These are phyloP conservation scores for Glonium stellatum DNA, from an alignment of 495 filamentous ascomycete genomes.

Conservation along the genomic window DNA sequence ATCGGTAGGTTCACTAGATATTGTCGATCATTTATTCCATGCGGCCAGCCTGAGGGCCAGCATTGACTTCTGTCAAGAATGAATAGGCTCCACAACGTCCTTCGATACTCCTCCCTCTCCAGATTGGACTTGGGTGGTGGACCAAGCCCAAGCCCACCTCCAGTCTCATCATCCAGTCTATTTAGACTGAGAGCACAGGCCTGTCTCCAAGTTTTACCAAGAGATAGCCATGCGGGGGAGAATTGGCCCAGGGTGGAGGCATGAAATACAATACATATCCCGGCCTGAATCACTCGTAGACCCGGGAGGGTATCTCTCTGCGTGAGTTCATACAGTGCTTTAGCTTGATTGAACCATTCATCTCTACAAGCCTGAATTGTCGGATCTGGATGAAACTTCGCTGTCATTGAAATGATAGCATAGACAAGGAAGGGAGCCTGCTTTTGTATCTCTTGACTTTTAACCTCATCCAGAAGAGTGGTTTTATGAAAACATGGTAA, in stretches of 20 bases:
- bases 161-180: constrained; percentile 6
- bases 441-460: constrained; percentile 6
- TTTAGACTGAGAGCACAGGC: constrained; percentile 12
- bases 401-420: constrained; percentile 12
- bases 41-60: constrained; percentile 19
- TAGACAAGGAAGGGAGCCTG: constrained; percentile 13
- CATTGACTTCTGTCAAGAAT: constrained; percentile 15
- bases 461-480: constrained; percentile 5
- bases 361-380: neutral
- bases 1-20: constrained; percentile 18
- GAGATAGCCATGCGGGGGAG: constrained; percentile 9
- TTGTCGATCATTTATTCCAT: constrained; percentile 17
- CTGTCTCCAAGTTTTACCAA: constrained; percentile 25
- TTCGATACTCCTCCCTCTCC: constrained; percentile 17
- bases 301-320: constrained; percentile 7
- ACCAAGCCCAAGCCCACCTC: neutral
- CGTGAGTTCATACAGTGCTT: constrained; percentile 18
- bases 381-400: constrained; percentile 10
- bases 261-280: constrained; percentile 11
- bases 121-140: neutral
- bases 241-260: constrained; percentile 14
- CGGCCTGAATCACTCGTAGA: constrained; percentile 15
- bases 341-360: constrained; percentile 17
- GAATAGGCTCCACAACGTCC: constrained; percentile 20
- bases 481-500: constrained; percentile 21